These are phyloP conservation scores for Corrigiola litoralis DNA, from an alignment of 179 eudicot species.

Conservation along the genomic window DNA sequence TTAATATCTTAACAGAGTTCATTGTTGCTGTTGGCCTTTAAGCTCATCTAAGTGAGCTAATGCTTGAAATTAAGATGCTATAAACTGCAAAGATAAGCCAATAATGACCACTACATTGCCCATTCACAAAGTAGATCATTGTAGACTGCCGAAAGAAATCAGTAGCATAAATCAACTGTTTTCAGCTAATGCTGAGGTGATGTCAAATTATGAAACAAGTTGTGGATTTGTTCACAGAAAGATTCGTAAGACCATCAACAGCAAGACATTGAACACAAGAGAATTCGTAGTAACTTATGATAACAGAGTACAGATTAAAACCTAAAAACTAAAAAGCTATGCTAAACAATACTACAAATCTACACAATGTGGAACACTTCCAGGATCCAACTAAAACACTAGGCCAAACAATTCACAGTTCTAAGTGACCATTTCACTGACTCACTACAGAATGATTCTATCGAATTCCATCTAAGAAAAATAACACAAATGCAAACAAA, in stretches of 20 bases:
- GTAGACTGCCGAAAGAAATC: too few relatives aligned
- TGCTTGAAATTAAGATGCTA: too few relatives aligned
- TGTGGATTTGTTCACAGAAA: too few relatives aligned
- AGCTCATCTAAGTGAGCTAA: neutral
- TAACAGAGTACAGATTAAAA: conserved; percentile 6
- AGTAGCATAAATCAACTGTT: too few relatives aligned
- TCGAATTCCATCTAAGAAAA: neutral
- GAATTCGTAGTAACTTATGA: too few relatives aligned
- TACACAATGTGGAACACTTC: conserved; percentile 8
- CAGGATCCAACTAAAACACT: neutral
- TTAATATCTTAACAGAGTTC: too few relatives aligned
- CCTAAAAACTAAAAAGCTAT: neutral
- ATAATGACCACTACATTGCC: neutral
- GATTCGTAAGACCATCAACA: too few relatives aligned
- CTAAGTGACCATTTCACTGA: neutral
- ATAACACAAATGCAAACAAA: neutral
- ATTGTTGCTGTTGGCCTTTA: too few relatives aligned
- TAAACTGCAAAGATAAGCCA: neutral
- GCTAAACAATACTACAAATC: conserved; percentile 2
- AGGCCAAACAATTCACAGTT: conserved; percentile 7
- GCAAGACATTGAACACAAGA: too few relatives aligned
- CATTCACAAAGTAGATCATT: neutral
- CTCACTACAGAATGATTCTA: neutral
- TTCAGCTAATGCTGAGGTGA: too few relatives aligned
- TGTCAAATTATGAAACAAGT: too few relatives aligned